Evolutionary conservation across 768 basidiomycete genomes (phyloP), one percentile per base, ranked within the genome.

Genomic region (Amanita muscaria): DNA sequence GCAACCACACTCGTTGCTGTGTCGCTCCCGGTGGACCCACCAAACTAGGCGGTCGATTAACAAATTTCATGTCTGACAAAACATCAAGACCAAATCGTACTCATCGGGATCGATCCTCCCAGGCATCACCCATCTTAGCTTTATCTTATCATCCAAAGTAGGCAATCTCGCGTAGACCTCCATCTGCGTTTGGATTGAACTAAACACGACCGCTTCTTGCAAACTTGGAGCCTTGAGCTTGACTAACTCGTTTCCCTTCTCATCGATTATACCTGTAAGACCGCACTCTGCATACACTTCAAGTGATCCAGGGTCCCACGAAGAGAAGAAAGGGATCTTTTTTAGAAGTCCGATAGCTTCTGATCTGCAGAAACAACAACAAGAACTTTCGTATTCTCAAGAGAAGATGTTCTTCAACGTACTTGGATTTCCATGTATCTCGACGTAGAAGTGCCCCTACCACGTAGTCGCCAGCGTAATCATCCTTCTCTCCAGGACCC

Each of bases 231-330:
- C 85, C 59, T 87, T 88, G 31, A 90, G 73, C 34, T 58, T 67
- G 8, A 78, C 69, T 1, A 66, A 61, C 0, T 71, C 69, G 14
- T 54, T 51, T 7, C 54, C 56, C 3, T 10, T 12, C 3, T 52
- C 35, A 35, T 65, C 60, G 2, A 40, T 59, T 42, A 48, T 63
- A 30, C 51, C 62, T 49, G 68, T 65, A 4, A 83, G 62, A 3
- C 70, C 85, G 47, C 76, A 69, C 22, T 81, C 70, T 44, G 85
- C 62, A 54, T 88, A 89, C 15, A 66, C 44, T 29, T 67, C 61
- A 21, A 90, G 66, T 3, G 74, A 77, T 0, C 66, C 71, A 0
- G 77, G 75, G 55, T 88, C 69, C 88, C 88, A 90, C 1, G 68
- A 61, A 2, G 55, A 52, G 59, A 90, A 92, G 69, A 89, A 90